A percentile compares a stretch with the other conserved stretches of the same genome.
These are phyloP conservation scores for Setaria viridis DNA, from an alignment of 202 grass and related monocot genomes.

Conservation along the genomic window DNA sequence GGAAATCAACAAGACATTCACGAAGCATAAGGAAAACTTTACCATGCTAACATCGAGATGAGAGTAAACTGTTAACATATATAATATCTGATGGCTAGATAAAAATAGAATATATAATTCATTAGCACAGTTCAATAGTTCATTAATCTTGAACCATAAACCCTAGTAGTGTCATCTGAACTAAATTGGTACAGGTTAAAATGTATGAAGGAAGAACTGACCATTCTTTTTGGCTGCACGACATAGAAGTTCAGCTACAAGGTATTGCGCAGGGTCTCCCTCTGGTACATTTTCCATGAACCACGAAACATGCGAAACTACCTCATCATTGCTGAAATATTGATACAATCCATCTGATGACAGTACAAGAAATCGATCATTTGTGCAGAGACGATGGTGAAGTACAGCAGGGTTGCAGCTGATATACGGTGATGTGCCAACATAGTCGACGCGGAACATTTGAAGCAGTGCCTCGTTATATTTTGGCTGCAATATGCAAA, in stretches of 20 bases:
- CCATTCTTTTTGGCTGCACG: slow-evolving; percentile 95
- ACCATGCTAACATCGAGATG: not conserved
- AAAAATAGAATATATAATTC: not conserved
- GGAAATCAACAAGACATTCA: not conserved
- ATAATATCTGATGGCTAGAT: not conserved
- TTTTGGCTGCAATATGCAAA: slow-evolving; percentile 61
- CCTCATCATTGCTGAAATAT: slow-evolving; percentile 94
- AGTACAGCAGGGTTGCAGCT: slow-evolving; percentile 78
- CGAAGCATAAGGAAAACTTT: not conserved
- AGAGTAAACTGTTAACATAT: not conserved
- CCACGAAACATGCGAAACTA: slow-evolving; percentile 84
- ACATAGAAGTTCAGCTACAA: slow-evolving; percentile 83
- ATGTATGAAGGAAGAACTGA: slow-evolving; percentile 45
- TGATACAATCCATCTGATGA: slow-evolving; percentile 95
- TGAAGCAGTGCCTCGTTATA: slow-evolving; percentile 80
- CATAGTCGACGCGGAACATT: slow-evolving; percentile 81
- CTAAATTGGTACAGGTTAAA: slow-evolving; percentile 6
- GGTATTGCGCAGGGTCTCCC: slow-evolving; percentile 90
- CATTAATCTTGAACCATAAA: not conserved
- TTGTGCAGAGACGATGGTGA: slow-evolving; percentile 75
- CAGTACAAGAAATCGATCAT: slow-evolving; percentile 79
- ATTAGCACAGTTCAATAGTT: not conserved
- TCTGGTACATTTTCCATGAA: slow-evolving; percentile 95
- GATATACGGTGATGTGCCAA: slow-evolving; percentile 74
- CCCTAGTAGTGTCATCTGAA: not conserved